Evolutionary conservation across 768 basidiomycete species (phyloP).

Genomic region (Boletus rubroflammeus): DNA sequence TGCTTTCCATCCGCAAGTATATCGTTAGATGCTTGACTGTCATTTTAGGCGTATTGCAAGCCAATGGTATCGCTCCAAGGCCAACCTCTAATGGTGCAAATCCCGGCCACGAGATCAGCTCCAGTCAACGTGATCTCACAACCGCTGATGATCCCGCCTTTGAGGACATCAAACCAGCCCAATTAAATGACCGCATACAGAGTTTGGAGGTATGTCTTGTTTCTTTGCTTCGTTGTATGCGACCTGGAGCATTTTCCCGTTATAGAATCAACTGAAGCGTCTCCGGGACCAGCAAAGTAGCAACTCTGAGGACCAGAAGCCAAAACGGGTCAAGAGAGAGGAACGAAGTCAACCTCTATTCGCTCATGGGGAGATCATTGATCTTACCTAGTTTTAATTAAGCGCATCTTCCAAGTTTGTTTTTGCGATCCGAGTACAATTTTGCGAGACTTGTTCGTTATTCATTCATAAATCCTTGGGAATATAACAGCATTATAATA

Average conservation of each 20-base stretch:
- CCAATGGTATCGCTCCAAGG: slow-evolving; percentile 17
- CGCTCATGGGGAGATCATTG: slow-evolving; percentile 11
- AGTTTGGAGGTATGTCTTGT: slow-evolving; percentile 5
- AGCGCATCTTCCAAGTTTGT: not conserved
- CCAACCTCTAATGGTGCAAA: not conserved
- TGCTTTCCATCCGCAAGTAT: not conserved
- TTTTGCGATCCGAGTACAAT: not conserved
- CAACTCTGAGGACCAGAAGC: slow-evolving; percentile 5
- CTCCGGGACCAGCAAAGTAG: slow-evolving; percentile 5
- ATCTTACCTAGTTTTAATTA: slow-evolving; percentile 13
- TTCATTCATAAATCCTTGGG: not conserved
- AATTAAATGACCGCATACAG: not conserved
- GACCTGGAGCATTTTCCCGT: not conserved
- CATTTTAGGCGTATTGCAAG: slow-evolving; percentile 15
- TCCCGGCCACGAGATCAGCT: not conserved
- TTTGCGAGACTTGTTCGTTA: not conserved
- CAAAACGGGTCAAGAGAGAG: slow-evolving; percentile 17
- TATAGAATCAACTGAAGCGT: slow-evolving; percentile 14
- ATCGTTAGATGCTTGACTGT: not conserved
- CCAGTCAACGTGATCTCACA: not conserved
- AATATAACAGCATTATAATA: not conserved
- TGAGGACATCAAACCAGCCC: not conserved
- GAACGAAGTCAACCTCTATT: not conserved
- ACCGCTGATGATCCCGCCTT: not conserved
- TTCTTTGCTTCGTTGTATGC: not conserved